Evolutionary conservation across 345 rosid genomes (phyloP), one percentile per base, ranked within the genome.

Genomic region (Dovyalis caffra): DNA sequence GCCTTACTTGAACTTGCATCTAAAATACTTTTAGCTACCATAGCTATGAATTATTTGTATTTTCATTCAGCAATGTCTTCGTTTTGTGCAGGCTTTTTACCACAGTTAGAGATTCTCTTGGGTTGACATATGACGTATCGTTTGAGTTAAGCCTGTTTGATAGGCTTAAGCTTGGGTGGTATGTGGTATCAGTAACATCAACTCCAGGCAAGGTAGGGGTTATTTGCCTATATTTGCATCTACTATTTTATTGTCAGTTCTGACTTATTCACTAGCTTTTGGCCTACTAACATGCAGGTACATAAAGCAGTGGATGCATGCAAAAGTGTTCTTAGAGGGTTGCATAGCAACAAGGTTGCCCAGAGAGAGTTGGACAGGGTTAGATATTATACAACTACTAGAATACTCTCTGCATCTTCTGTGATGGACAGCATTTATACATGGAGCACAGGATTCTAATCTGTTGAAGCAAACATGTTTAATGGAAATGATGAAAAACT

Each of bases 51-150:
- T 8, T 31, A n/a, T 20, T 57, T 32, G 12, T 64, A 21, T 14
- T 23, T 64, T 63, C 65, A n/a, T 14, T 69, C 26, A 23, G 23
- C 33, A 20, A 37, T 60, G 38, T 63, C 49, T 37, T 53, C 69
- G 47, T 69, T 72, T 68, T 70, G 20, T 78, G 69, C 91, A 95
- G 99, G 91, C 98, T 96, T 79, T 96, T 96, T 83, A 96, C 99
- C 53, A 90, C 99, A n/a, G 99, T 96, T 35, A 79, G 98, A 75
- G 98, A 96, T 78, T 93, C 99, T 75, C 98, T 93, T 83, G 99
- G 99, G 78, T 87, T 96, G 84, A 96, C 98, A 68, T 96, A 96
- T 69, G 99, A 96, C 78, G 98, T 96, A 37, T 96, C 99, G 56
- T 96, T 96, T 76, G 99, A 96, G 87, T 86, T 96, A 72, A 93